Conservation (phyloP, 441 rosid genomes). For the Arabidopsis hybrid region DNA sequence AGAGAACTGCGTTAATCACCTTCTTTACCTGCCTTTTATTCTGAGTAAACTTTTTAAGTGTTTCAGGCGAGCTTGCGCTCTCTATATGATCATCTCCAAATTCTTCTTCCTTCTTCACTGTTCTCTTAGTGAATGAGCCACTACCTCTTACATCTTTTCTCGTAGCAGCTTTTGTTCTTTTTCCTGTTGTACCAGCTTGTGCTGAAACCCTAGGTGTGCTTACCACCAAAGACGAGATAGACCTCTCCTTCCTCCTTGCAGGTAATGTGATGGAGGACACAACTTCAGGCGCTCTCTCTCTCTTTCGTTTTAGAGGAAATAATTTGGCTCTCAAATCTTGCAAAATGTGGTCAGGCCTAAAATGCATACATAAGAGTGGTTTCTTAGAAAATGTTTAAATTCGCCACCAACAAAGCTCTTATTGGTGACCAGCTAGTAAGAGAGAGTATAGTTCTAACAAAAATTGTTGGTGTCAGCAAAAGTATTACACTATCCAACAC, state of each 20-base stretch:
- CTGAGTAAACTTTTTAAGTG: conserved; percentile 54
- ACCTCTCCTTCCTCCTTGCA: conserved; percentile 76
- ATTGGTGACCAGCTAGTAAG: conserved; percentile 1
- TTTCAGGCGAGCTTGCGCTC: conserved; percentile 67
- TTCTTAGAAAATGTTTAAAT: conserved; percentile 13
- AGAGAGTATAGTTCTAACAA: conserved; percentile 20
- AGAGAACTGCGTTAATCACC: conserved; percentile 26
- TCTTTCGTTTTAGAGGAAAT: conserved; percentile 52
- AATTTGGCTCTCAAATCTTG: conserved; percentile 74
- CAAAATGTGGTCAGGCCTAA: conserved; percentile 79
- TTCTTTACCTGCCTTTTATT: conserved; percentile 61
- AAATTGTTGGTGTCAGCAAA: conserved; percentile 1
- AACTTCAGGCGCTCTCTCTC: conserved; percentile 38
- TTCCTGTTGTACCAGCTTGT: conserved; percentile 59
- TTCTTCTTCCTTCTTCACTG: conserved; percentile 62
- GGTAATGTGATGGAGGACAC: conserved; percentile 53
- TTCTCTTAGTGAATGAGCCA: conserved; percentile 51
- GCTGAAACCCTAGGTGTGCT: conserved; percentile 64
- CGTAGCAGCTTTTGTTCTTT: conserved; percentile 57
- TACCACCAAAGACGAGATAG: conserved; percentile 76
- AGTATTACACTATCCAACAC: conserved; percentile 1
- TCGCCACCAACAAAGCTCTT: conserved; percentile 31
- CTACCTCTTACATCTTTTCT: conserved; percentile 60
- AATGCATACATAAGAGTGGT: conserved; percentile 26
- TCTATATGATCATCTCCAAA: conserved; percentile 49